phyloP scores from a whole-genome alignment of 371 early-diverging fungal genomes.

The Apophysomyces elegans region DNA sequence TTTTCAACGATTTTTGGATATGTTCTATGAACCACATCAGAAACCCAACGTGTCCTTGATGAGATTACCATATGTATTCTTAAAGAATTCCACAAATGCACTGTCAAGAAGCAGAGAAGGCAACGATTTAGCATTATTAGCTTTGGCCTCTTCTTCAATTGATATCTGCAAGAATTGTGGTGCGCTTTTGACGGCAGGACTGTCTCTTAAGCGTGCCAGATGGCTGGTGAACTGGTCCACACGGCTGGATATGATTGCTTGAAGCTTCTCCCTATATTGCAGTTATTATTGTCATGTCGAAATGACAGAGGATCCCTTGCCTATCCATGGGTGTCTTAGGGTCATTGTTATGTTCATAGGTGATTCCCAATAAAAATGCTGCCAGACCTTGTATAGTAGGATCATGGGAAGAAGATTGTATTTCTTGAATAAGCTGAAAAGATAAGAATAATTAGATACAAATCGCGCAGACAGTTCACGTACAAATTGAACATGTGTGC shows the following conservation, averaged over 20 bases:
- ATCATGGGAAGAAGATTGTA: slow-evolving; percentile 83
- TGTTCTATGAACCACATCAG: slow-evolving; percentile 25
- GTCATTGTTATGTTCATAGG: slow-evolving; percentile 88
- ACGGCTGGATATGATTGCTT: slow-evolving; percentile 82
- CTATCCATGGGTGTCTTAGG: slow-evolving; percentile 69
- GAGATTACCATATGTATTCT: slow-evolving; percentile 70
- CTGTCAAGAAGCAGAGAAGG: slow-evolving; percentile 76
- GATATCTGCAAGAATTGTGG: slow-evolving; percentile 64
- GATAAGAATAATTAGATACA: neutral
- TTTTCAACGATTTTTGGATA: slow-evolving; percentile 45
- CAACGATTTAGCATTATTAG: slow-evolving; percentile 48
- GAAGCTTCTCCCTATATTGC: slow-evolving; percentile 64
- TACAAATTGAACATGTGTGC: slow-evolving; percentile 89
- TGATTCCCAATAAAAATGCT: slow-evolving; percentile 84
- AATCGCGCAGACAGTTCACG: slow-evolving; percentile 18
- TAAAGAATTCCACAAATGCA: slow-evolving; percentile 84
- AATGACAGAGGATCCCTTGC: slow-evolving; percentile 27
- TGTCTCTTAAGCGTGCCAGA: slow-evolving; percentile 84
- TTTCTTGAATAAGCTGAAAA: slow-evolving; percentile 80
- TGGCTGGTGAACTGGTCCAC: slow-evolving; percentile 86
- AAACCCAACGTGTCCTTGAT: neutral
- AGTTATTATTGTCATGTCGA: neutral
- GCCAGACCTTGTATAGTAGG: slow-evolving; percentile 88
- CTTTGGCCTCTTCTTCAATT: slow-evolving; percentile 47
- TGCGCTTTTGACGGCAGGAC: slow-evolving; percentile 77